Percentiles rank a stretch among this genome's conserved stretches.
Conservation (phyloP, 192 early-diverging fungal genomes). For the Umbelopsis sp. region DNA sequence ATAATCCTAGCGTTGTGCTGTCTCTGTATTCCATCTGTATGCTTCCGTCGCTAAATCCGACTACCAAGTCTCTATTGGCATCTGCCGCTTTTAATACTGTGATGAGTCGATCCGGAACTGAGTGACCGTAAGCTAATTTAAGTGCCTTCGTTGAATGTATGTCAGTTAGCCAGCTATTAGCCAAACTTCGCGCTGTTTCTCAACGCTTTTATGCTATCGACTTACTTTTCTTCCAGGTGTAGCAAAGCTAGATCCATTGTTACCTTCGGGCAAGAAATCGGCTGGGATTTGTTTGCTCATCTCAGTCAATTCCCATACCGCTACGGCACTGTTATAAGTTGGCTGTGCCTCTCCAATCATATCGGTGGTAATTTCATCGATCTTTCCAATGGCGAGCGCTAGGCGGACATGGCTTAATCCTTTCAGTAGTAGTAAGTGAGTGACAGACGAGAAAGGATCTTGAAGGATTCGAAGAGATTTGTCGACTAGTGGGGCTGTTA, state of each 20-base stretch:
- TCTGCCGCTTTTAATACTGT: conserved; percentile 5
- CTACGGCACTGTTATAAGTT: conserved; percentile 18
- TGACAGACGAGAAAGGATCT: conserved; percentile 6
- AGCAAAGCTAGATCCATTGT: neutral
- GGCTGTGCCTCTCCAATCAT: neutral
- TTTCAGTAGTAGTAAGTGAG: neutral
- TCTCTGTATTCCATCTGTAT: conserved; percentile 27
- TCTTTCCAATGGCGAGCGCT: neutral
- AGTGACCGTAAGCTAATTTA: conserved; percentile 17
- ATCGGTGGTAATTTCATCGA: neutral
- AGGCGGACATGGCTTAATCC: neutral
- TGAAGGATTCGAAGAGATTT: conserved; percentile 8
- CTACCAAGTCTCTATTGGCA: conserved; percentile 7
- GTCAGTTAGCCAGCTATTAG: neutral
- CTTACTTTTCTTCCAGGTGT: neutral
- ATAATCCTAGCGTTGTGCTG: conserved; percentile 11
- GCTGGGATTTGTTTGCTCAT: conserved; percentile 14
- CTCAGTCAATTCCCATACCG: conserved; percentile 19
- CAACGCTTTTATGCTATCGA: neutral
- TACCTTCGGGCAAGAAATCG: conserved; percentile 9
- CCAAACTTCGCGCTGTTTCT: too few species aligned
- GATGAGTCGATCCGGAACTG: conserved; percentile 17
- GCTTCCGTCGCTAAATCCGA: conserved; percentile 35
- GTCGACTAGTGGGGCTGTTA: conserved; percentile 4
- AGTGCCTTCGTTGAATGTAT: neutral